phyloP scores from a whole-genome alignment of 108 stramenopile genomes.

The Aurantiochytrium sp. region DNA sequence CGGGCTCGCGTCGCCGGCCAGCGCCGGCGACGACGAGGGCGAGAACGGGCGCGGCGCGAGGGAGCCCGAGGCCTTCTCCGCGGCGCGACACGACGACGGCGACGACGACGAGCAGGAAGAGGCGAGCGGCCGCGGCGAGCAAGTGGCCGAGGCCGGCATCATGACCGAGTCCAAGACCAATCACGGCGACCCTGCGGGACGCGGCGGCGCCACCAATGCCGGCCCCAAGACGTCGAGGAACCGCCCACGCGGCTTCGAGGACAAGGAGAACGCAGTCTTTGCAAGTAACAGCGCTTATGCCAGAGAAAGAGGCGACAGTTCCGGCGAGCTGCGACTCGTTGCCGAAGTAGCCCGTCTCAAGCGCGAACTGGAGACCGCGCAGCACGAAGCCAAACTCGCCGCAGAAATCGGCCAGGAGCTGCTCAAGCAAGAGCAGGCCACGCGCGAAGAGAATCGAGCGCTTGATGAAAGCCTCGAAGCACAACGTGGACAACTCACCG shows the following conservation, averaged over 20 bases:
- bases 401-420: neutral
- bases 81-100: too few species aligned
- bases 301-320: too few species aligned
- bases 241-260: neutral
- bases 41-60: neutral
- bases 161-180: too few species aligned
- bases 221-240: too few species aligned
- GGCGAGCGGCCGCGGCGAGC: too few species aligned
- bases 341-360: neutral
- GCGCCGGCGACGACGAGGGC: too few species aligned
- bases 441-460: neutral
- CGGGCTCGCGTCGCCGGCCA: too few species aligned
- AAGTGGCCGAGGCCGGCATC: too few species aligned
- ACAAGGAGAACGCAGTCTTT: neutral
- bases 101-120: too few species aligned
- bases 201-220: too few species aligned
- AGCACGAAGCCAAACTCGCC: neutral
- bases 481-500: neutral
- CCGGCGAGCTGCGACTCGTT: neutral
- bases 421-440: neutral
- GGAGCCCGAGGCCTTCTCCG: neutral
- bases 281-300: too few species aligned
- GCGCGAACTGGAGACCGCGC: neutral
- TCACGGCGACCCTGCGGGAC: too few species aligned
- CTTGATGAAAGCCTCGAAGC: neutral